Conservation (phyloP, 2,329 filamentous ascomycete species). For the Biscogniauxia mediterranea region DNA sequence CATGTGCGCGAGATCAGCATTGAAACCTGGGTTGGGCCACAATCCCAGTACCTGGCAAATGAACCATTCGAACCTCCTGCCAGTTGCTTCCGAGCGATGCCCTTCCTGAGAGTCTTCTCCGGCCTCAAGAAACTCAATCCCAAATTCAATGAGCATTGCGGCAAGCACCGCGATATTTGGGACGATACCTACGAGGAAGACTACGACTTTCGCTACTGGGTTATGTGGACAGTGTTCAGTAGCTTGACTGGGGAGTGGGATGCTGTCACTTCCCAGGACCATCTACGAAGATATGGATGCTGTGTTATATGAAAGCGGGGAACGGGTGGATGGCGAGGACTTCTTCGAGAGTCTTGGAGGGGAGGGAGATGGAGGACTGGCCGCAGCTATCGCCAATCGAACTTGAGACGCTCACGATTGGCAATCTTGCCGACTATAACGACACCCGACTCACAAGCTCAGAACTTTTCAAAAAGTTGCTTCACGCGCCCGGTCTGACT, state of each 20-base stretch:
- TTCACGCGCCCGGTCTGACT: background rate
- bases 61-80: background rate
- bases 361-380: background rate
- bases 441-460: background rate
- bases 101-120: background rate
- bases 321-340: background rate
- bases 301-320: background rate
- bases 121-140: background rate
- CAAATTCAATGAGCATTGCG: background rate
- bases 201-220: conserved; percentile 1
- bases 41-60: background rate
- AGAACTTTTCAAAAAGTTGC: background rate
- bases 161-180: background rate
- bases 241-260: conserved; percentile 1
- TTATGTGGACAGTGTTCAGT: conserved; percentile 3
- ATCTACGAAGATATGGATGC: background rate
- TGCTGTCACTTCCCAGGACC: background rate
- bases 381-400: background rate
- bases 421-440: conserved; percentile 1
- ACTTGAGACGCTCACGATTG: background rate
- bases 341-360: background rate
- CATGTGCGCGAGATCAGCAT: conserved; percentile 2
- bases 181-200: background rate
- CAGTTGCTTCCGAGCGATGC: background rate
- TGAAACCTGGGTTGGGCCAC: background rate